Evolutionary conservation across 2,329 filamentous ascomycete genomes (phyloP).

Genomic region (Pseudogymnoascus sp.): DNA sequence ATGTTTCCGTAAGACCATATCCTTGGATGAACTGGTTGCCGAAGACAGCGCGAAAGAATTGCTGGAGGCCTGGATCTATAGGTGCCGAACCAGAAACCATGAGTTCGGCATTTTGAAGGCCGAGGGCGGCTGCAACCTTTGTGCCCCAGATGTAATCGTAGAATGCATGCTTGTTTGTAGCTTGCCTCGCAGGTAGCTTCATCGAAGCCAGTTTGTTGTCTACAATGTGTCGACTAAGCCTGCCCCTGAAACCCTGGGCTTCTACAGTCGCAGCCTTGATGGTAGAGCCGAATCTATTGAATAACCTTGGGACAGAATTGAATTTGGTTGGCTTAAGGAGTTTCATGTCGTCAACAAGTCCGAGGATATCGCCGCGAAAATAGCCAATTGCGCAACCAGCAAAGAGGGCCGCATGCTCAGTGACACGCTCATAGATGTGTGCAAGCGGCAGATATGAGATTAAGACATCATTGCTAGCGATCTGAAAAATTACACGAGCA

Average conservation of each 20-base stretch:
- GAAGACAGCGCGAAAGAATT: no score
- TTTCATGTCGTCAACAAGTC: conserved; percentile 87
- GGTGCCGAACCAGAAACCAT: conserved; percentile 89
- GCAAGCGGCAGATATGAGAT: conserved; percentile 89
- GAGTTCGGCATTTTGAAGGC: conserved; percentile 62
- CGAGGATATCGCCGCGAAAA: conserved; percentile 85
- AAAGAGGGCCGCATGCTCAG: conserved; percentile 70
- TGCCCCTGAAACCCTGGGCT: conserved; percentile 70
- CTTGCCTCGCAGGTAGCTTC: conserved; percentile 66
- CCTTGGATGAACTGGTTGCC: no score
- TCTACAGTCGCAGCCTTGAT: conserved; percentile 75
- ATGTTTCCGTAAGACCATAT: no score
- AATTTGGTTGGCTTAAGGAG: conserved; percentile 74
- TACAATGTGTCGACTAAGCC: conserved; percentile 73
- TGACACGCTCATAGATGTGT: conserved; percentile 85
- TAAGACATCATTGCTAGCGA: conserved; percentile 52
- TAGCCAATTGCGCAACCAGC: conserved; percentile 75
- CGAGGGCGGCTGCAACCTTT: no score
- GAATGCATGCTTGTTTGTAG: conserved; percentile 70
- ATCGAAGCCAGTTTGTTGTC: conserved; percentile 75
- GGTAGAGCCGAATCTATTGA: conserved; percentile 79
- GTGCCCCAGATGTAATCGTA: conserved; percentile 83
- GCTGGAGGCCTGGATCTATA: no score
- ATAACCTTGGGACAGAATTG: conserved; percentile 83
- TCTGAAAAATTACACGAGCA: conserved; percentile 41